Conservation (phyloP, 306 rosid genomes). For the Prinsepia uniflora region DNA sequence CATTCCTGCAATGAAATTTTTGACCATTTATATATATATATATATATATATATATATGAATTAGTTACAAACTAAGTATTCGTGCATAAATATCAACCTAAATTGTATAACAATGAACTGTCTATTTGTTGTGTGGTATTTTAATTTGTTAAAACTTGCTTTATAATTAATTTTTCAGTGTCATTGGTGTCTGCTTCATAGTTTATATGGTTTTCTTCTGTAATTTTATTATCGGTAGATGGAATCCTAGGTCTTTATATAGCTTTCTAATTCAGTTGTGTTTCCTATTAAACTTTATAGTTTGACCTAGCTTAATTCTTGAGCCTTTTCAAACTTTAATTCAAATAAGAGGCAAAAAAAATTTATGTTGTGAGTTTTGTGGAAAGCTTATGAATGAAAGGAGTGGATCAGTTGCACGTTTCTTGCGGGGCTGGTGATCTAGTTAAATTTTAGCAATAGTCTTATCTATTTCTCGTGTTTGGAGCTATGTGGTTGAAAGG, state of each 20-base stretch:
- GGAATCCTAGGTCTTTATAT: background rate
- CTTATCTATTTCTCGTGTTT: background rate
- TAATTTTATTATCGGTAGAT: background rate
- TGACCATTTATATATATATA: too few relatives aligned
- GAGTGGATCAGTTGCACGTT: constrained; percentile 6
- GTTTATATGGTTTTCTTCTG: background rate
- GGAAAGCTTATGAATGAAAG: background rate
- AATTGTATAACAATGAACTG: background rate
- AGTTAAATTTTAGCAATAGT: background rate
- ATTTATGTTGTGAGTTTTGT: background rate
- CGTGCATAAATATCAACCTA: background rate
- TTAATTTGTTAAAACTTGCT: background rate
- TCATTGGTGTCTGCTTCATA: background rate
- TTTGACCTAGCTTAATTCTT: background rate
- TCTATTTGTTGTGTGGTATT: background rate
- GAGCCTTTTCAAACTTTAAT: background rate
- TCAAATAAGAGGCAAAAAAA: background rate
- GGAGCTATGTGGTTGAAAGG: constrained; percentile 1
- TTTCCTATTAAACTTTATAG: background rate
- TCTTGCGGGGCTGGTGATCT: background rate
- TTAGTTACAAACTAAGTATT: background rate
- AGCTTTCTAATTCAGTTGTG: background rate
- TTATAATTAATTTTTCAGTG: background rate
- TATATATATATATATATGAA: background rate
- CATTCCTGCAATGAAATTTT: background rate